Base-by-base conservation (phyloP, 306 rosid genomes). In the Rosa persica region DNA sequence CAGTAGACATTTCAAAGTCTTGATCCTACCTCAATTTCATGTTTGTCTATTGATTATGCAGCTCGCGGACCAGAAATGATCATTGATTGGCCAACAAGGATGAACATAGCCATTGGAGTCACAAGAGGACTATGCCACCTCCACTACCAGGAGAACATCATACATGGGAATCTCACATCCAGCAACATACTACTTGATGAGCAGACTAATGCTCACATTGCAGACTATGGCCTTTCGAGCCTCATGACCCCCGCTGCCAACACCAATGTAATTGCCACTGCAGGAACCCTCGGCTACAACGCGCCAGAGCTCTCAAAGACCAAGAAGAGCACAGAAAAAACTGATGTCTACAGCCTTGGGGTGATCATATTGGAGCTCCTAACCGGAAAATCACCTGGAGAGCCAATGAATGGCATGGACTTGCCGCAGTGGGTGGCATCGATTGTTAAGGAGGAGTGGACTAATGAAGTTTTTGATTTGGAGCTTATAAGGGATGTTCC, bases 341-440 rank as follows among this genome's bases (percentile, higher is more conserved):
- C 92, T 6, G 92, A 93, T 65, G 80, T 86, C 8, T 93, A 93
- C 82, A 89, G 93, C 79, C 89, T 93, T 55, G 98, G 98, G 13
- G 97, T 91, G 10, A 90, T 93, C 76, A 90, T 89, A 36, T 57
- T 93, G 88, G 98, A 93, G 78, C 98, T 93, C 46, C 79, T 93
- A 49, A 91, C 98, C 0, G 98, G 97, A 2, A 93, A 93, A 46
- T 89, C 96, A 0, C 98, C 98, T 0, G 92, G 92, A 0, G 98
- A 93, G n/a, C 84, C 95, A 2, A 89, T 87, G 73, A 91, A 89
- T 73, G 95, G 95, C 22, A 76, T 88, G 90, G 98, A 93, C 48
- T 87, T 93, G 83, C 98, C 98, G 0, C 98, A 93, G 25, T 93
- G 95, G 95, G 98, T 93, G 67, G 98, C 97, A 0, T 93, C 98